Evolutionary conservation across 805 yeast genomes (phyloP).

Genomic region (Schizosaccharomyces octosporus): DNA sequence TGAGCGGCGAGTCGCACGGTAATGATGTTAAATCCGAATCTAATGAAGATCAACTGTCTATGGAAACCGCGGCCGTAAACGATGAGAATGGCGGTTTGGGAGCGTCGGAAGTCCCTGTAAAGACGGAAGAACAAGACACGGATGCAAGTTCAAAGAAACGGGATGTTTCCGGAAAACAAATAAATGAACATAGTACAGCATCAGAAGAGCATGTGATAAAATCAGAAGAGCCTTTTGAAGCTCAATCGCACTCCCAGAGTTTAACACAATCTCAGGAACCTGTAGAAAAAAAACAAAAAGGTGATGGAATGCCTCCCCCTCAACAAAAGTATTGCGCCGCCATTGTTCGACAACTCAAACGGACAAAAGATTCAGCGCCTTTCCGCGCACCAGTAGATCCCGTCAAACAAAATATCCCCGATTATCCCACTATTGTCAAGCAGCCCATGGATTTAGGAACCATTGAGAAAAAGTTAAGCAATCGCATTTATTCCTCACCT

Average conservation of each 20-base stretch:
- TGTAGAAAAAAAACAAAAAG: not conserved
- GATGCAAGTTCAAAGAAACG: not conserved
- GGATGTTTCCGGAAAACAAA: not conserved
- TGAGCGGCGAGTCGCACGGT: not conserved
- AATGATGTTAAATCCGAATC: not conserved
- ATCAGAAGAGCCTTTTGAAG: too few species aligned
- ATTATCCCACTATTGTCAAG: constrained; percentile 70
- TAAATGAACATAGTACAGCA: not conserved
- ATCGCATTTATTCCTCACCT: constrained; percentile 60
- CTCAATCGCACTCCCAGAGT: too few species aligned
- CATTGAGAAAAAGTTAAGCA: constrained; percentile 68
- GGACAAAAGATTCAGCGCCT: constrained; percentile 81
- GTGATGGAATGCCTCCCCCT: constrained; percentile 25
- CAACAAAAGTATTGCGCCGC: constrained; percentile 60
- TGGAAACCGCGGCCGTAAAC: not conserved
- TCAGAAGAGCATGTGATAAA: not conserved
- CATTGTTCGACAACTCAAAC: constrained; percentile 60
- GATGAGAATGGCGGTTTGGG: not conserved
- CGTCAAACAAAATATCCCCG: constrained; percentile 71
- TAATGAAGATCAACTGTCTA: not conserved
- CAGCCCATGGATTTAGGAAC: constrained; percentile 93
- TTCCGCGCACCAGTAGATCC: constrained; percentile 77
- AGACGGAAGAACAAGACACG: not conserved
- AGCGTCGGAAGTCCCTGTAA: not conserved
- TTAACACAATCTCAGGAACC: not conserved